Conservation (phyloP, 2,329 filamentous ascomycete genomes). For the Trichoderma brevicompactum region DNA sequence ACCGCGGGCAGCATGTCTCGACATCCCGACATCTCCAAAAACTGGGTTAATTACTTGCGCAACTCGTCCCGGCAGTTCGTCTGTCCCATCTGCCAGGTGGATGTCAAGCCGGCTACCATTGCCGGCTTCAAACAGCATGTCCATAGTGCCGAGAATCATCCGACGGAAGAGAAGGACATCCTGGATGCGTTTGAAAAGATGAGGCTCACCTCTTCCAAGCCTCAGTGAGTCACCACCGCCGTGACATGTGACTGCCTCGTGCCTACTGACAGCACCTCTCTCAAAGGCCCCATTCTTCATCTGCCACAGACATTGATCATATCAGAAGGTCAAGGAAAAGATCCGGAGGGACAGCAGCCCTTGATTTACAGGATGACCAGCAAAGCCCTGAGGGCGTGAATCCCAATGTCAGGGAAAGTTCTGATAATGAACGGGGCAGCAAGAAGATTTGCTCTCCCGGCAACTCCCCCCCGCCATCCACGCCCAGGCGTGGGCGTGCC, state of each 20-base stretch:
- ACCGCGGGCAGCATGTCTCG: not conserved
- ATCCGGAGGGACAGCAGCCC: not conserved
- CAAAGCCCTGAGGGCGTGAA: not conserved
- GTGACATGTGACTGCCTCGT: not conserved
- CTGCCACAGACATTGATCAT: slow-evolving; percentile 13
- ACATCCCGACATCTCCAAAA: slow-evolving; percentile 17
- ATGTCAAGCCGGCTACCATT: slow-evolving; percentile 34
- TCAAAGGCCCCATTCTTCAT: slow-evolving; percentile 9
- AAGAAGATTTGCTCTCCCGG: slow-evolving; percentile 40
- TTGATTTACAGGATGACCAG: not conserved
- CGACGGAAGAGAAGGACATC: slow-evolving; percentile 35
- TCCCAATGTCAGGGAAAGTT: slow-evolving; percentile 16
- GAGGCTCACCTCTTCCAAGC: slow-evolving; percentile 4
- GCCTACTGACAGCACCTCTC: not conserved
- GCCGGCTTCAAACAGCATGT: slow-evolving; percentile 39
- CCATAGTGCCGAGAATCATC: slow-evolving; percentile 31
- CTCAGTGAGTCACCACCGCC: slow-evolving; percentile 15
- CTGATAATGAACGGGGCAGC: slow-evolving; percentile 31
- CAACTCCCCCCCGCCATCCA: slow-evolving; percentile 32
- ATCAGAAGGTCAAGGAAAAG: not conserved
- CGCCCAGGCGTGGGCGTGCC: slow-evolving; percentile 31
- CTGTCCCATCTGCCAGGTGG: slow-evolving; percentile 36
- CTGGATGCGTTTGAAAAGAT: slow-evolving; percentile 36
- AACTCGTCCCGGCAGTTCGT: slow-evolving; percentile 34
- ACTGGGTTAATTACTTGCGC: slow-evolving; percentile 36